These are phyloP conservation scores for Solanum dulcamara DNA, from an alignment of 257 asterid species.

Conservation along the genomic window DNA sequence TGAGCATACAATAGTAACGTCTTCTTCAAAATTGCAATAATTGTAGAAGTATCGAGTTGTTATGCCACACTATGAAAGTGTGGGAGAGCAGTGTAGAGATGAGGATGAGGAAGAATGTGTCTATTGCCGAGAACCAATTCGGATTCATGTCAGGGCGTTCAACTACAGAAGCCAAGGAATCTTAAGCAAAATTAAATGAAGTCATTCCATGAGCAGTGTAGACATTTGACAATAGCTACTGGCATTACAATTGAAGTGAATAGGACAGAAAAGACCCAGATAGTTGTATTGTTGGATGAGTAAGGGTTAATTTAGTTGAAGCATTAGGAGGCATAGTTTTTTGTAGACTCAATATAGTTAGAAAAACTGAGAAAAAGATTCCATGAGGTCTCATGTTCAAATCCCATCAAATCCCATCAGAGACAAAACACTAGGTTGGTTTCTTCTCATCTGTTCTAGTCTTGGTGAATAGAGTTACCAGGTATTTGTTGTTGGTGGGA, in stretches of 20 bases:
- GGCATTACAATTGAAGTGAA: background rate
- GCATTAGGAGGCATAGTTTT: background rate
- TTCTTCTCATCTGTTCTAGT: background rate
- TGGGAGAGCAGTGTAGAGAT: background rate
- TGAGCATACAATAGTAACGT: background rate
- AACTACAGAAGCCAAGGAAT: background rate
- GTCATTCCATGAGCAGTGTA: background rate
- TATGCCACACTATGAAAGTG: background rate
- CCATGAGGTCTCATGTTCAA: background rate
- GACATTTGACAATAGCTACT: background rate
- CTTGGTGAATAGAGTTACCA: background rate
- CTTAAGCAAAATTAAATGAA: background rate
- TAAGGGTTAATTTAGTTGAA: background rate
- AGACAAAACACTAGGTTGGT: background rate
- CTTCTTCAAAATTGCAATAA: background rate
- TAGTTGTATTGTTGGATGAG: background rate
- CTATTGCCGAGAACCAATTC: background rate
- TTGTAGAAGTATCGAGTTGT: background rate
- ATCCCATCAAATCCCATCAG: background rate
- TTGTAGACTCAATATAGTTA: background rate
- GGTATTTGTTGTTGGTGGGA: background rate
- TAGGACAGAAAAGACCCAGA: background rate
- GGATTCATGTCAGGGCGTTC: background rate
- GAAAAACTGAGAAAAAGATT: background rate
- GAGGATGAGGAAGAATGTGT: background rate